Conservation (phyloP, 495 filamentous ascomycete species). For the Aspergillus homomorphus region DNA sequence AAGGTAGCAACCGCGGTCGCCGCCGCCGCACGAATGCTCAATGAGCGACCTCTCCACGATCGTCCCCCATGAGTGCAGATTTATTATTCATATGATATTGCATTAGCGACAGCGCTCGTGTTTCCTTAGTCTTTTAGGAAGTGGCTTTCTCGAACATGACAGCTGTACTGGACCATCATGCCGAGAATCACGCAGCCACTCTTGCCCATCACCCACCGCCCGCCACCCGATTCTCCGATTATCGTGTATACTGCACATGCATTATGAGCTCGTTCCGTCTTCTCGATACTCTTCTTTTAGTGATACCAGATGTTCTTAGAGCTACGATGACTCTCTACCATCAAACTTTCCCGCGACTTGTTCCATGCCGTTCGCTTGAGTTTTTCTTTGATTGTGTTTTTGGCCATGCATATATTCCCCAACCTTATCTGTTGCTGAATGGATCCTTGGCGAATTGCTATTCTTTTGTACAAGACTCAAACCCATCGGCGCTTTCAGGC, state of each 20-base stretch:
- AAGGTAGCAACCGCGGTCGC: constrained; percentile 80
- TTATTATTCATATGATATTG: constrained; percentile 9
- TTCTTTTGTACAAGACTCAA: constrained; percentile 13
- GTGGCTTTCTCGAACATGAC: constrained; percentile 11
- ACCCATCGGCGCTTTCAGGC: constrained; percentile 4
- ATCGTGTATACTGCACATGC: constrained; percentile 19
- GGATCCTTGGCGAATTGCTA: neutral
- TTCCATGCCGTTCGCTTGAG: neutral
- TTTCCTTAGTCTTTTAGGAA: constrained; percentile 15
- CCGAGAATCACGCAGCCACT: constrained; percentile 16
- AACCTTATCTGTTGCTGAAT: constrained; percentile 1
- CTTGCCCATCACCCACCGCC: constrained; percentile 2
- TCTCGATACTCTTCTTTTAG: constrained; percentile 10
- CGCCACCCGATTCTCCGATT: neutral
- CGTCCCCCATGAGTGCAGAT: neutral
- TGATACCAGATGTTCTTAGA: constrained; percentile 24
- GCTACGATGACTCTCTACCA: neutral
- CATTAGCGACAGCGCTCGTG: constrained; percentile 12
- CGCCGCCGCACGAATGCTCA: constrained; percentile 57
- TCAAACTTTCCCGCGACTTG: neutral
- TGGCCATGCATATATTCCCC: constrained; percentile 3
- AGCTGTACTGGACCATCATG: neutral
- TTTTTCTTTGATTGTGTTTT: neutral
- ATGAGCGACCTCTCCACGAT: constrained; percentile 11
- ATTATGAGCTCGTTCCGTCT: constrained; percentile 23